Evolutionary conservation across 805 yeast genomes (phyloP), one percentile per base, ranked within the genome.

Genomic region (Yamadazyma paraphyllophila): DNA sequence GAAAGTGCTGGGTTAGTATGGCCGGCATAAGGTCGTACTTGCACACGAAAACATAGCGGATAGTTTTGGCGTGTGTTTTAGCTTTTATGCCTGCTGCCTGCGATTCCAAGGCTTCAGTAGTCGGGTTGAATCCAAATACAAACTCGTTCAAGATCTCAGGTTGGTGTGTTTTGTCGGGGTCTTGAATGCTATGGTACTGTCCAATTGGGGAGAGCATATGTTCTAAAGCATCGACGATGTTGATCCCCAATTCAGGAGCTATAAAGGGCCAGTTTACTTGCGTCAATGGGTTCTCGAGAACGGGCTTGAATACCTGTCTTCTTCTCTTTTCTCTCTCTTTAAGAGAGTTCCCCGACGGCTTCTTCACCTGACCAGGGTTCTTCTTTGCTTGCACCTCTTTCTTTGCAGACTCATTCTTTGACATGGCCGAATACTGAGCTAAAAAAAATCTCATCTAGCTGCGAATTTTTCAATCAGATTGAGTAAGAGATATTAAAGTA

Each of bases 241-340:
- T 66, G 26, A 55, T 41, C 8, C 73, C 73, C 1, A 63, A 43
- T 4, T 60, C 59, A 6, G 70, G 75, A 9, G 71, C 74, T 1
- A 70, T 55, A 56, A 67, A 66, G 6, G 78, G 73, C 64, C 76
- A 72, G 31, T 56, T 62, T 7, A 75, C 67, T 41, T 72, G 73
- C 0, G 85, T 76, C 55, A 69, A 82, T 2, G 90, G 88, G 49
- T 80, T 81, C 25, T 82, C 83, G 15, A 84, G 64, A 2, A 84
- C 65, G 0, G 90, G 88, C 59, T 79, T 82, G 62, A 79, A 80
- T 7, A 82, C 80, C 50, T 80, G 82, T 49, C 74, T 71, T 43
- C 77, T 66, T 57, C 72, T 74, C 50, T 67, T 65, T 41, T 81
- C 85, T 1, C 72, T 48, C 16, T 72, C 75, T 50, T 76, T 80